phyloP scores from a whole-genome alignment of 2,329 filamentous ascomycete genomes.

The Thielaviopsis punctulata region DNA sequence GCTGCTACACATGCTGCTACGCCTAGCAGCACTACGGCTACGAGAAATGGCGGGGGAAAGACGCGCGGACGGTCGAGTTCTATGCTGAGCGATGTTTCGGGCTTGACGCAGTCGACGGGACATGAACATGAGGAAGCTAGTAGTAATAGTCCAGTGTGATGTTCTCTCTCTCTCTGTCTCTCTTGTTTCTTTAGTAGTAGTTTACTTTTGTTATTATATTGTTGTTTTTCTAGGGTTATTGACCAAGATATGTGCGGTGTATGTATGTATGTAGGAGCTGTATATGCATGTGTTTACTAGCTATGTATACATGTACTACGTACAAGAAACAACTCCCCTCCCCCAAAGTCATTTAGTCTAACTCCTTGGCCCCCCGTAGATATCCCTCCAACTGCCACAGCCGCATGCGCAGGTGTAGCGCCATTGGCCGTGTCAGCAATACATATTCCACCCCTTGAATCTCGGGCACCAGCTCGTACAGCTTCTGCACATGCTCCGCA shows the following conservation, averaged over 20 bases:
- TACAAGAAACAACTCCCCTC: no score
- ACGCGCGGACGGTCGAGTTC: constrained; percentile 43
- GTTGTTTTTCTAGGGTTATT: neutral
- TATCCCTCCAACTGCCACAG: constrained; percentile 41
- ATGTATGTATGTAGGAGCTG: no score
- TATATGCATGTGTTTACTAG: no score
- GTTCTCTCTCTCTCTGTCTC: no score
- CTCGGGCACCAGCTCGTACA: constrained; percentile 21
- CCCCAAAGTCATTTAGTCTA: no score
- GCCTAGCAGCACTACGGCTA: neutral
- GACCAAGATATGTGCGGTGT: constrained; percentile 28
- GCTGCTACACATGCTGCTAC: neutral
- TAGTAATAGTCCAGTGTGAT: neutral
- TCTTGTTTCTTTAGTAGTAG: no score
- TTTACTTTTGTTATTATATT: neutral
- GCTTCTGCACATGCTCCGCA: constrained; percentile 22
- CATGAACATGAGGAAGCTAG: constrained; percentile 25
- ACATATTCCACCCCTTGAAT: constrained; percentile 24
- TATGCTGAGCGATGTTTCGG: constrained; percentile 51
- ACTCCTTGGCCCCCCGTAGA: neutral
- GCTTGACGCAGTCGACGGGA: constrained; percentile 46
- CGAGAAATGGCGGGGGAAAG: constrained; percentile 20
- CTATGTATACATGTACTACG: no score
- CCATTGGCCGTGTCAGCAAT: constrained; percentile 25
- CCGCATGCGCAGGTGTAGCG: constrained; percentile 28